A percentile compares a stretch with the other conserved stretches of the same genome.
Conservation (phyloP, 2,329 filamentous ascomycete genomes). For the Monilinia fructicola region DNA sequence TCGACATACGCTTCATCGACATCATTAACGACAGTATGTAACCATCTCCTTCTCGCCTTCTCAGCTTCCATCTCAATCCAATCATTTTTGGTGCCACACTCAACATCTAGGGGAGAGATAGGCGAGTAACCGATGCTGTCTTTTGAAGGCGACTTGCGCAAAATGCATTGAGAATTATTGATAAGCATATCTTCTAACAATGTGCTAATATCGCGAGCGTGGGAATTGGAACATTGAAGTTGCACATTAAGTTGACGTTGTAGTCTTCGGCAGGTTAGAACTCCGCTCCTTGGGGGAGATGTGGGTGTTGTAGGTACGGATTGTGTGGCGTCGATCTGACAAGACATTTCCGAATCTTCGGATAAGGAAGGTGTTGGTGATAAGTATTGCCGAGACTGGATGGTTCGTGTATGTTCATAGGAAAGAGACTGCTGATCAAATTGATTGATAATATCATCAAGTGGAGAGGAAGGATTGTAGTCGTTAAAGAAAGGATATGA, state of each 20-base stretch:
- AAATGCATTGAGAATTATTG: conserved; percentile 24
- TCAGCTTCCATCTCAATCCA: neutral
- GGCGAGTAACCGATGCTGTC: neutral
- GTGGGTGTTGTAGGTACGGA: conserved; percentile 19
- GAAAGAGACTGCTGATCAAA: conserved; percentile 12
- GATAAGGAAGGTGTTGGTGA: conserved; percentile 22
- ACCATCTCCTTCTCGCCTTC: conserved; percentile 12
- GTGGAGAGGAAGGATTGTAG: conserved; percentile 5
- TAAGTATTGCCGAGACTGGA: conserved; percentile 3
- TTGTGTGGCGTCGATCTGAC: conserved; percentile 4
- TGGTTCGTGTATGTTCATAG: neutral
- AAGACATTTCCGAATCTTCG: conserved; percentile 15
- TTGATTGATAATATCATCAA: conserved; percentile 17
- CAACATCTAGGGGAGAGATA: conserved; percentile 1
- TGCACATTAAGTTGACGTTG: conserved; percentile 29
- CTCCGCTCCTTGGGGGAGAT: neutral
- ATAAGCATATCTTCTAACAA: conserved; percentile 28
- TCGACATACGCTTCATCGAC: conserved; percentile 15
- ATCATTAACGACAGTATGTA: conserved; percentile 17
- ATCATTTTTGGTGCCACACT: neutral
- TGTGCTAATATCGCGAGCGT: conserved; percentile 25
- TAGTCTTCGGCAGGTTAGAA: conserved; percentile 23
- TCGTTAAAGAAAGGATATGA: conserved; percentile 10
- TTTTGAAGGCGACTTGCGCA: conserved; percentile 13
- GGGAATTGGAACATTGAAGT: conserved; percentile 24